Percentiles rank a stretch among this genome's conserved stretches.
These are phyloP conservation scores for Carex pumila DNA, from an alignment of 176 grass and related monocot genomes.

Conservation along the genomic window DNA sequence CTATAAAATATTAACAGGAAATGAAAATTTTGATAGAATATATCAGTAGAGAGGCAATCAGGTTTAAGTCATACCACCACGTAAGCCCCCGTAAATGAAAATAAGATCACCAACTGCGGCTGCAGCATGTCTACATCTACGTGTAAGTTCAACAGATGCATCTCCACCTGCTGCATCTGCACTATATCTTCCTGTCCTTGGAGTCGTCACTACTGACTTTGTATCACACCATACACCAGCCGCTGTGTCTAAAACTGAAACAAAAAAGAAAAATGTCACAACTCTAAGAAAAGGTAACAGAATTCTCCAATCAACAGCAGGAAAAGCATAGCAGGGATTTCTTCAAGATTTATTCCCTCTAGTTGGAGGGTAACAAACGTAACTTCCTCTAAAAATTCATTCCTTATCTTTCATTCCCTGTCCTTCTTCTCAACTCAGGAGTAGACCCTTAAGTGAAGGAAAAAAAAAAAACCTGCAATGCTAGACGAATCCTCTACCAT, in stretches of 20 bases:
- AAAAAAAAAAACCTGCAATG: slow-evolving; percentile 73
- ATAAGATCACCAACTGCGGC: slow-evolving; percentile 91
- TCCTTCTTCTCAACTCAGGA: no score
- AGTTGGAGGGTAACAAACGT: no score
- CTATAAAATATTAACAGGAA: background rate
- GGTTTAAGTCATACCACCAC: slow-evolving; percentile 51
- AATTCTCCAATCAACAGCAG: background rate
- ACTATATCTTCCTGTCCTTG: slow-evolving; percentile 87
- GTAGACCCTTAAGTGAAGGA: background rate
- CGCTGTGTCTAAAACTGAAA: slow-evolving; percentile 93
- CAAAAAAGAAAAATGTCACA: slow-evolving; percentile 19
- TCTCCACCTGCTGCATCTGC: slow-evolving; percentile 93
- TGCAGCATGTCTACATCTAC: slow-evolving; percentile 90
- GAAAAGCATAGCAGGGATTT: background rate
- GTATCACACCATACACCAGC: slow-evolving; percentile 99
- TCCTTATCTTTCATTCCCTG: no score
- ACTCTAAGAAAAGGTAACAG: background rate
- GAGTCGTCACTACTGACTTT: slow-evolving; percentile 87
- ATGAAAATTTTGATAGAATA: background rate
- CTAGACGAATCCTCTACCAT: slow-evolving; percentile 99
- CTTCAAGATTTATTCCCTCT: no score
- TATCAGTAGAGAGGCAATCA: background rate
- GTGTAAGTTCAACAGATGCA: slow-evolving; percentile 80
- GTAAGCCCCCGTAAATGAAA: slow-evolving; percentile 95
- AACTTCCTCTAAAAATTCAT: no score